These are phyloP conservation scores for Fusarium falciforme DNA, from an alignment of 2,329 filamentous ascomycete genomes.

Conservation along the genomic window DNA sequence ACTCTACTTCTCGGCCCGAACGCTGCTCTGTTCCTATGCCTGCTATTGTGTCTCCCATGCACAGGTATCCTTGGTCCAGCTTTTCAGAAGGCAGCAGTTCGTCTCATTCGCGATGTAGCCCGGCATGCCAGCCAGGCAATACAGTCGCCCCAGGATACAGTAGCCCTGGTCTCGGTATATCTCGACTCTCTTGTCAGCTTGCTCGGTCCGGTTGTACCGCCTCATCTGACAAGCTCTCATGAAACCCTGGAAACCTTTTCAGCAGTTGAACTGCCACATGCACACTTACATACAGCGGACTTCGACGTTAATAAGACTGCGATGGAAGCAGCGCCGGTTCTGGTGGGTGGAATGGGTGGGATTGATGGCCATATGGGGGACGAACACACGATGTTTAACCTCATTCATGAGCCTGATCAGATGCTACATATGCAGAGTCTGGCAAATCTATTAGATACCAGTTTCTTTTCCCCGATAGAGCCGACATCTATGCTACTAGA, in stretches of 20 bases:
- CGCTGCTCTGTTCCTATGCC: constrained; percentile 22
- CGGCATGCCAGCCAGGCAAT: constrained; percentile 11
- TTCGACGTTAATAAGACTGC: not conserved
- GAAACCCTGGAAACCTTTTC: not conserved
- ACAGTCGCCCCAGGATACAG: constrained; percentile 26
- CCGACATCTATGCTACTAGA: not conserved
- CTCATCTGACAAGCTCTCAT: not conserved
- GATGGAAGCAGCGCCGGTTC: constrained; percentile 3
- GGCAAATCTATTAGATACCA: constrained; percentile 24
- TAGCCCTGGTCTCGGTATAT: constrained; percentile 8
- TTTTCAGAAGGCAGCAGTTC: constrained; percentile 20
- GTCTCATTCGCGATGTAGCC: constrained; percentile 13
- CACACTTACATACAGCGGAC: not conserved
- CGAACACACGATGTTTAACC: not conserved
- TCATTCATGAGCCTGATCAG: constrained; percentile 7
- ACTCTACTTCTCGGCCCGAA: constrained; percentile 24
- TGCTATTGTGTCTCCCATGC: constrained; percentile 24
- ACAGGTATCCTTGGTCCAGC: constrained; percentile 21
- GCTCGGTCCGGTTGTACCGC: not conserved
- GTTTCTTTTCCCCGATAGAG: constrained; percentile 8
- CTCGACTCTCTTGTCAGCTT: constrained; percentile 8
- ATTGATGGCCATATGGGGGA: not conserved
- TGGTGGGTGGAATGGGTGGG: not conserved
- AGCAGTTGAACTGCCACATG: not conserved
- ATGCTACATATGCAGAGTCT: constrained; percentile 24